Evolutionary conservation across 2,329 filamentous ascomycete genomes (phyloP), one percentile per base, ranked within the genome.

Genomic region (Colletotrichum tabaci): DNA sequence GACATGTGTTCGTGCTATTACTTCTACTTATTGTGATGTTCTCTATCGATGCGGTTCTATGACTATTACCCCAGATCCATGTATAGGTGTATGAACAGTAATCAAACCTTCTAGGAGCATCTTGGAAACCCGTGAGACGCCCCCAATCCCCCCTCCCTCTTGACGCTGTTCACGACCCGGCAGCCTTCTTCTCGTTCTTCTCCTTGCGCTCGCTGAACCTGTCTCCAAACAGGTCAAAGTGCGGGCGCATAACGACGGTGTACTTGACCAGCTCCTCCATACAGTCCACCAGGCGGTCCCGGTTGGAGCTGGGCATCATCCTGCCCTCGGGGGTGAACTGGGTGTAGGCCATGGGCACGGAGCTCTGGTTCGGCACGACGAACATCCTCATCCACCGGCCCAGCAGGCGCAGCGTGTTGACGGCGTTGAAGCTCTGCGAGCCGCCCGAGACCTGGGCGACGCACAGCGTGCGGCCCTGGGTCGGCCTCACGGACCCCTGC

Each of bases 261-360:
- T 91, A 92, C 78, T 92, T 92, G 4, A 93, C 90, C 79, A 93
- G 87, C 78, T 93, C 91, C 80, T 93, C 91, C 87, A 92, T 91
- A 73, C 89, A 91, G 80, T 92, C 90, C 1, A 92, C 89, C 16
- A 92, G 75, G 2, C 90, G 82, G 66, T 91, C 88, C 13, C 90
- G 80, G 73, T 91, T 91, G 0, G 83, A 82, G 76, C 89, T 88
- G 0, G 87, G 82, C 77, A 88, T 83, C 35, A 92, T 80, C 44
- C 88, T 80, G n/a, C 84, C 81, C 3, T 87, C 88, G 60, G 76
- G 50, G 0, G 77, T 77, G 60, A 92, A 92, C 56, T 90, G 88
- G 5, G 85, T 92, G 73, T 90, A 92, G 0, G 90, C 91, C 77
- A 83, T 87, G 0, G 91, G 91, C 2, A 93, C 84, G 0, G 87